Conservation (phyloP, 768 basidiomycete species). For the Daedaleopsis nitida region DNA sequence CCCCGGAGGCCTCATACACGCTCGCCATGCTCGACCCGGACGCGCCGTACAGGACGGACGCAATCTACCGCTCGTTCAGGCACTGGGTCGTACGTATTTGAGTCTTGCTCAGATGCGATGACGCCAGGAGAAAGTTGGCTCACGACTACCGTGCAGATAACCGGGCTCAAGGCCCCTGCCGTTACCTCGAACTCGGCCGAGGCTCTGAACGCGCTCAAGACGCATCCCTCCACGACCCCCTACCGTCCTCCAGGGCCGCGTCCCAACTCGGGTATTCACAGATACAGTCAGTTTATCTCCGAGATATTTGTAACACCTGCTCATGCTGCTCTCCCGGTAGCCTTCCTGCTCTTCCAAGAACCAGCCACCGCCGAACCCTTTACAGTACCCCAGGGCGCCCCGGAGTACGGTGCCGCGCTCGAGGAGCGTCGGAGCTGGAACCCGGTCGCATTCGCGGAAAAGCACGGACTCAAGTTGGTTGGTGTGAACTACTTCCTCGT, state of each 20-base stretch:
- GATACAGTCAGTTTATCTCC: constrained; percentile 48
- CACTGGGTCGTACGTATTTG: constrained; percentile 33
- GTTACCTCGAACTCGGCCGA: constrained; percentile 33
- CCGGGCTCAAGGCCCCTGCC: constrained; percentile 41
- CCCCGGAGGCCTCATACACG: constrained; percentile 41
- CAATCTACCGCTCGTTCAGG: constrained; percentile 28
- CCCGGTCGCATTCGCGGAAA: constrained; percentile 51
- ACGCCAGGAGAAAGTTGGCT: too few relatives aligned
- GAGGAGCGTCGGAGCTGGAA: constrained; percentile 57
- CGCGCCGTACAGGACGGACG: constrained; percentile 31
- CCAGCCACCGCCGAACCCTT: constrained; percentile 41
- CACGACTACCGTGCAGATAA: constrained; percentile 29
- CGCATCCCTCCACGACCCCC: constrained; percentile 51
- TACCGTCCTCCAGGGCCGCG: constrained; percentile 61
- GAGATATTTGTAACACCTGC: constrained; percentile 7
- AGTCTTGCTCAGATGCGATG: background rate
- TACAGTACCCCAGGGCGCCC: constrained; percentile 44
- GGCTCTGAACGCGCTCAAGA: constrained; percentile 41
- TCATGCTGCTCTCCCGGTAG: constrained; percentile 26
- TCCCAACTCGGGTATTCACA: constrained; percentile 53
- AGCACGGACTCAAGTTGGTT: constrained; percentile 55
- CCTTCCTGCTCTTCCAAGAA: constrained; percentile 64
- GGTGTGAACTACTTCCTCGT: constrained; percentile 56
- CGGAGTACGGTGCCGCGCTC: constrained; percentile 46
- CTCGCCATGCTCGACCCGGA: constrained; percentile 42